Evolutionary conservation across 352 stramenopile species (phyloP).

Genomic region (Saprolegnia parasitica): DNA sequence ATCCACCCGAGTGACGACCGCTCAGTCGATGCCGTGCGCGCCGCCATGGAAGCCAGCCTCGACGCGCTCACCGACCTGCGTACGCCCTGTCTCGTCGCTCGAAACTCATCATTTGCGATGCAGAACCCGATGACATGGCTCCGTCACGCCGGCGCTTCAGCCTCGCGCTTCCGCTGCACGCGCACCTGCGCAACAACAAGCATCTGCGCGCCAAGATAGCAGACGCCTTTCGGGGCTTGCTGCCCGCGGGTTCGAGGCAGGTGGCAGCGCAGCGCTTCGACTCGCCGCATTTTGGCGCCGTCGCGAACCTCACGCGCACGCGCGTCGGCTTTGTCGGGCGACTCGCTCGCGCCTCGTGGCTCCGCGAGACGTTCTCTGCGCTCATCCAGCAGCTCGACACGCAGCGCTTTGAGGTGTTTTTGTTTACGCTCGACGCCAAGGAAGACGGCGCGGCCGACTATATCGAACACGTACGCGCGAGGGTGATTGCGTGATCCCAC

Average conservation of each 20-base stretch:
- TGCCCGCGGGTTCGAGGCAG: no score
- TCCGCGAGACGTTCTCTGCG: conserved; percentile 59
- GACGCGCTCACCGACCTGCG: background rate
- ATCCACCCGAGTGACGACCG: background rate
- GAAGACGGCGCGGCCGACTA: conserved; percentile 40
- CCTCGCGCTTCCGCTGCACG: background rate
- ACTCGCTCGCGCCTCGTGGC: conserved; percentile 47
- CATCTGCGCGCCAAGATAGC: background rate
- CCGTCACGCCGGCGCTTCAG: background rate
- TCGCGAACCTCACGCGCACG: conserved; percentile 31
- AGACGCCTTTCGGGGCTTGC: no score
- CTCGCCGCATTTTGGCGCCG: no score
- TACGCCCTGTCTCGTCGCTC: background rate
- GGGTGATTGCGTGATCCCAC: background rate
- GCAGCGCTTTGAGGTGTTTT: conserved; percentile 62
- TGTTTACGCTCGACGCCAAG: conserved; percentile 51
- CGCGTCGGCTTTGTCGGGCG: conserved; percentile 65
- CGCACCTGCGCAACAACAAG: conserved; percentile 22
- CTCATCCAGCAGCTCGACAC: conserved; percentile 51
- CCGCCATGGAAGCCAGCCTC: background rate
- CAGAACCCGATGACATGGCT: conserved; percentile 30
- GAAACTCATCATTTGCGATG: background rate
- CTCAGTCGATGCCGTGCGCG: background rate
- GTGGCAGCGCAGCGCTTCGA: no score
- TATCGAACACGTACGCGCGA: conserved; percentile 39